phyloP scores from a whole-genome alignment of 768 basidiomycete species.

The Candolleomyces eurysporus region DNA sequence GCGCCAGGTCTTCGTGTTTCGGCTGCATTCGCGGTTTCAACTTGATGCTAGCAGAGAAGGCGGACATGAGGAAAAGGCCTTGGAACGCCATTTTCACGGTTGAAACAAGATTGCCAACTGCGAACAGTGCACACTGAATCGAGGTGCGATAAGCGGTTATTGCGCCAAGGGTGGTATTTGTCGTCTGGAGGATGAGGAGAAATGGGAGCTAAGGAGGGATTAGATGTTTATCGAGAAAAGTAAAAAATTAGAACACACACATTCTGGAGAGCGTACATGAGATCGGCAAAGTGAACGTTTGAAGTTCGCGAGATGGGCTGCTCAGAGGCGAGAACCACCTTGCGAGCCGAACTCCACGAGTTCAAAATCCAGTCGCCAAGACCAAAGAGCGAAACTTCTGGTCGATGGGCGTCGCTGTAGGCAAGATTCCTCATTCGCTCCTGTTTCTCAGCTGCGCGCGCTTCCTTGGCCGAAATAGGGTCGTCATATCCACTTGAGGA shows the following conservation, averaged over 20 bases:
- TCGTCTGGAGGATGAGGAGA: slow-evolving; percentile 67
- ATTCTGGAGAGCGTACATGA: slow-evolving; percentile 66
- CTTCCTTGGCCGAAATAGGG: slow-evolving; percentile 53
- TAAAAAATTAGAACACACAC: slow-evolving; percentile 39
- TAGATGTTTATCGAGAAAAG: slow-evolving; percentile 13
- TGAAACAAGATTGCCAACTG: slow-evolving; percentile 59
- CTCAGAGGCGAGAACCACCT: slow-evolving; percentile 57
- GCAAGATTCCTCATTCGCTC: slow-evolving; percentile 75
- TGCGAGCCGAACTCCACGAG: slow-evolving; percentile 69
- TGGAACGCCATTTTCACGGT: slow-evolving; percentile 78
- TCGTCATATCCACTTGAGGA: slow-evolving; percentile 22
- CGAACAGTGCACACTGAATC: slow-evolving; percentile 67
- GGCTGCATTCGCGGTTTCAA: slow-evolving; percentile 70
- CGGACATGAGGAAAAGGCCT: slow-evolving; percentile 82
- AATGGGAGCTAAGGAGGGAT: slow-evolving; percentile 60
- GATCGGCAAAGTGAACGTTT: slow-evolving; percentile 53
- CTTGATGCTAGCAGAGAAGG: slow-evolving; percentile 76
- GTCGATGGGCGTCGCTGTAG: slow-evolving; percentile 72
- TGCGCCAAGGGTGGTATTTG: slow-evolving; percentile 77
- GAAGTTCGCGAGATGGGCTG: slow-evolving; percentile 39
- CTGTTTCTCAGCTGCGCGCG: slow-evolving; percentile 64
- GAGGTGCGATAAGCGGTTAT: slow-evolving; percentile 78
- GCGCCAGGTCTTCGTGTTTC: slow-evolving; percentile 45
- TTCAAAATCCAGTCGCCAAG: slow-evolving; percentile 82
- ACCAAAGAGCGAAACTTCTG: slow-evolving; percentile 80